Base-by-base conservation (phyloP, 2,329 filamentous ascomycete genomes). In the Penicillium sp. region DNA sequence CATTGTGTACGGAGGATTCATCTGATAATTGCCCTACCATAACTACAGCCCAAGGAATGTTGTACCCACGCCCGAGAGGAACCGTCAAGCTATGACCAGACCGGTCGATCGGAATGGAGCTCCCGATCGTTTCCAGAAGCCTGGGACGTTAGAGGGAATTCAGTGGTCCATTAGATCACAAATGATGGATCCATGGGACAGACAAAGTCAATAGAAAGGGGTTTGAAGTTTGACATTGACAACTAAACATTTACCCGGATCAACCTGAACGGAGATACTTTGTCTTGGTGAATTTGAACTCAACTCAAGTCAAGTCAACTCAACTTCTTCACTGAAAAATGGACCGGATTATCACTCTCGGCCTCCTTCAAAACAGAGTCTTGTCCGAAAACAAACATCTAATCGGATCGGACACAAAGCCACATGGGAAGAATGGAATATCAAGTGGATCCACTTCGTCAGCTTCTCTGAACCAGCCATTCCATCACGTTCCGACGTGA, bases 401-500 rank as follows among this genome's bases (percentile, higher is more conserved):
- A 36, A 35, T 35, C 35, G 30, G 30, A 33, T 26, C 31, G 26
- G 32, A 30, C 25, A 16, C 38, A 40, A 41, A 32, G 37, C 48
- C 50, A 52, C 48, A 51, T 52, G 50, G 49, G 31, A 44, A 18
- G 22, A 39, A 30, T 32, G 28, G 35, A 37, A 42, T 43, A 28
- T 22, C 32, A 29, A 23, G 36, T 42, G 39, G 40, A 42, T 28
- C 45, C 35, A 3, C 5, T 7, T n/a, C 30, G 32, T 32, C 44
- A 45, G 22, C 37, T 39, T 46, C 39, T 53, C 39, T 39, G 42
- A 43, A 41, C 50, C 50, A 53, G 35, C 47, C 48, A 48, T 53
- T 50, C 44, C 32, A 22, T 9, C 18, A 22, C 18, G 18, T 22
- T 22, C 18, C 18, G 5, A 9, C 18, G 5, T 9, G 5, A 9